A percentile compares a stretch with the other conserved stretches of the same genome.
These are phyloP conservation scores for Yamadazyma sp. DNA, from an alignment of 805 yeast genomes.

Conservation along the genomic window DNA sequence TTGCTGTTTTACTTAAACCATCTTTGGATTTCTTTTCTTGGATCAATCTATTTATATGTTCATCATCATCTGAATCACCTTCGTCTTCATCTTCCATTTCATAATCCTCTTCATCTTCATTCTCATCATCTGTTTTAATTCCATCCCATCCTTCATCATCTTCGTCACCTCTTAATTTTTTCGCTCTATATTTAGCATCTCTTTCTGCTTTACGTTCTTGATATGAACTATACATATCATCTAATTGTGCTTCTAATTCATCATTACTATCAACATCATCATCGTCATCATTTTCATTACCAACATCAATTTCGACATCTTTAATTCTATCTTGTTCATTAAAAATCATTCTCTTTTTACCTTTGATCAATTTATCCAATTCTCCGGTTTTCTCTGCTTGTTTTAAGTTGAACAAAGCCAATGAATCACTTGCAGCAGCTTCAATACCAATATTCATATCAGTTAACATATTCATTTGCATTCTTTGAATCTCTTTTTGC, in stretches of 20 bases:
- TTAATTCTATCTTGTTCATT: conserved; percentile 50
- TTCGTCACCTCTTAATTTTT: conserved; percentile 69
- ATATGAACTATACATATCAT: conserved; percentile 73
- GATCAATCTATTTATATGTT: conserved; percentile 56
- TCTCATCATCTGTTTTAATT: conserved; percentile 47
- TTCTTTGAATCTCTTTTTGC: conserved; percentile 82
- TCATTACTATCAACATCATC: conserved; percentile 52
- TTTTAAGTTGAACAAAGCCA: conserved; percentile 76
- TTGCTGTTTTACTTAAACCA: conserved; percentile 33
- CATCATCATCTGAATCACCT: conserved; percentile 66
- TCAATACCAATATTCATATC: conserved; percentile 92
- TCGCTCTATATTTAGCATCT: conserved; percentile 68
- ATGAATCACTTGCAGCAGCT: conserved; percentile 77
- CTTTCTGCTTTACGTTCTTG: conserved; percentile 65
- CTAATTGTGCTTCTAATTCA: conserved; percentile 76
- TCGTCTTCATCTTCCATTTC: conserved; percentile 34
- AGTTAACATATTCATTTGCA: conserved; percentile 95
- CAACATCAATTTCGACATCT: conserved; percentile 58
- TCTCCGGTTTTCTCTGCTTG: conserved; percentile 88
- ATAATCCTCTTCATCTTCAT: conserved; percentile 41
- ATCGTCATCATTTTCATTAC: conserved; percentile 39
- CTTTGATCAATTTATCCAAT: conserved; percentile 66
- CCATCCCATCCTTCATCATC: conserved; percentile 81
- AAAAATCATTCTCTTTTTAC: conserved; percentile 67
- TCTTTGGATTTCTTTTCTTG: conserved; percentile 42